Percentiles rank a stretch among this genome's conserved stretches.
These are phyloP conservation scores for Lanzia echinophila DNA, from an alignment of 2,329 filamentous ascomycete species.

Conservation along the genomic window DNA sequence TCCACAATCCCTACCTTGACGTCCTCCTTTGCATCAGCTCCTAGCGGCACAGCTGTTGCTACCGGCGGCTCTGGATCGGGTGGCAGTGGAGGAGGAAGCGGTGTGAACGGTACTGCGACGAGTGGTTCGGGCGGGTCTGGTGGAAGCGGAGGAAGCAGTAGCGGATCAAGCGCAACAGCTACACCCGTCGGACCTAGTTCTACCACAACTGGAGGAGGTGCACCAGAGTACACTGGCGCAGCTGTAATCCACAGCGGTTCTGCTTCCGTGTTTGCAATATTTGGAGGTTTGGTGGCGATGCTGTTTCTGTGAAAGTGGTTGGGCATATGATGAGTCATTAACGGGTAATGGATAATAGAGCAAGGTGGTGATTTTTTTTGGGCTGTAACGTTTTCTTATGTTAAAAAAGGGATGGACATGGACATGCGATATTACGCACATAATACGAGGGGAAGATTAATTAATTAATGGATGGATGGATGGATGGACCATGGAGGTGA, in stretches of 20 bases:
- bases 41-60: conserved; percentile 3
- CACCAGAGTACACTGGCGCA: conserved; percentile 2
- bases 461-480: no score
- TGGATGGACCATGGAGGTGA: no score
- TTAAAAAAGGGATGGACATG: no score
- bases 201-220: neutral
- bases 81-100: neutral
- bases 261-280: no score
- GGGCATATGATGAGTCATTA: no score
- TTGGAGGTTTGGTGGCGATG: neutral
- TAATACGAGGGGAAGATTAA: neutral
- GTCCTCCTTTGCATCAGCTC: conserved; percentile 7
- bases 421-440: neutral
- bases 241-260: no score
- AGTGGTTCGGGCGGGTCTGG: neutral
- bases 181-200: conserved; percentile 14
- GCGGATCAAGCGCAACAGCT: conserved; percentile 3
- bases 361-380: no score
- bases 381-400: no score
- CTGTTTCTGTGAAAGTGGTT: neutral
- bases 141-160: neutral
- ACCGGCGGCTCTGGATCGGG: conserved; percentile 3
- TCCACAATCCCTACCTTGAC: conserved; percentile 20
- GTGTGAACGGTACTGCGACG: neutral
- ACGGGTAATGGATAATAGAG: no score